Evolutionary conservation across 176 grass and related monocot genomes (phyloP).

Genomic region (Oryza glumipatula): DNA sequence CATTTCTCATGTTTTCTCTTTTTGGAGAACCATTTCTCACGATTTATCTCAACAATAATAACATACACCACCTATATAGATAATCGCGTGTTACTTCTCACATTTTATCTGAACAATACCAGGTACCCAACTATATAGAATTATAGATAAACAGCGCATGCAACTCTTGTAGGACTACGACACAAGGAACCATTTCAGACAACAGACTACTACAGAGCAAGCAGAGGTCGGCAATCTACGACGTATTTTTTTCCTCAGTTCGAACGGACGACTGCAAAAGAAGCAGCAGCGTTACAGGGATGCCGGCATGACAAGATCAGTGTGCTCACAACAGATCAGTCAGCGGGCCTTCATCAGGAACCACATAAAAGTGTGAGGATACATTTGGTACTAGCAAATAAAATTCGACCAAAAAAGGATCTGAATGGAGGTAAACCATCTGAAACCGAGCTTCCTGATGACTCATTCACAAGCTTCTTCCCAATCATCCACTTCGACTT

Average conservation of each 20-base stretch:
- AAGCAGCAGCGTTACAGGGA: constrained; percentile 5
- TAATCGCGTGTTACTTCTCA: neutral
- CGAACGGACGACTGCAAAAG: neutral
- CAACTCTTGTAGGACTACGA: neutral
- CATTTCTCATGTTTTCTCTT: neutral
- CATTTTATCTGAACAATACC: neutral
- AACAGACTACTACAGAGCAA: neutral
- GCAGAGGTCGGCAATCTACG: neutral
- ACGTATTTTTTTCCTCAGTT: constrained; percentile 14
- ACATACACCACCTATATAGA: neutral
- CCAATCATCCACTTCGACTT: constrained; percentile 79
- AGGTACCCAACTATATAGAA: neutral
- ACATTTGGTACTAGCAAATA: neutral
- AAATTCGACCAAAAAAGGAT: constrained; percentile 12
- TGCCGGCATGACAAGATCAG: neutral
- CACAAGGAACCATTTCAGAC: neutral
- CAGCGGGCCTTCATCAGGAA: constrained; percentile 17
- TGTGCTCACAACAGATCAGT: neutral
- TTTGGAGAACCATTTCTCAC: neutral
- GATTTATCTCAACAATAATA: neutral
- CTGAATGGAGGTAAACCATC: constrained; percentile 4
- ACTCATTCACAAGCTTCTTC: constrained; percentile 77
- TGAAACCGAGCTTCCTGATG: neutral
- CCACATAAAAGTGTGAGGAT: neutral
- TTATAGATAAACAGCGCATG: neutral